Evolutionary conservation across 345 rosid genomes (phyloP).

Genomic region (Raphanus raphanistrum): DNA sequence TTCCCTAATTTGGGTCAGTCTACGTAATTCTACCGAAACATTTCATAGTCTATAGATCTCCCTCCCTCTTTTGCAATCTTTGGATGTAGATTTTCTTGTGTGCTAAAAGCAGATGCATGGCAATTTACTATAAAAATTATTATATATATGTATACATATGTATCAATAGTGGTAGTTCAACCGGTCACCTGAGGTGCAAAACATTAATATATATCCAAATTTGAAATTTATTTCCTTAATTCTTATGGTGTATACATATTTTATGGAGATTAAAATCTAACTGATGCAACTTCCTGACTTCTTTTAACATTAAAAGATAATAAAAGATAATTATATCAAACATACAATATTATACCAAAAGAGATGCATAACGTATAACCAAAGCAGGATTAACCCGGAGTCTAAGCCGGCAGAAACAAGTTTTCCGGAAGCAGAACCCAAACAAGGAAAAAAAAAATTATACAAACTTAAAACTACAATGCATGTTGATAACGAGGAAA

Average conservation of each 20-base stretch:
- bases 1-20: slow-evolving; percentile 15
- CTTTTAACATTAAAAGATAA: no score
- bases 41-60: neutral
- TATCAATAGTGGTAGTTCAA: neutral
- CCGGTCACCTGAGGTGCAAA: neutral
- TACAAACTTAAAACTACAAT: no score
- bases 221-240: neutral
- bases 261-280: neutral
- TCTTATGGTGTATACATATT: neutral
- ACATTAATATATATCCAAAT: neutral
- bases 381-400: no score
- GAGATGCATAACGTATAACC: no score
- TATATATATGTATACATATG: neutral
- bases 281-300: neutral
- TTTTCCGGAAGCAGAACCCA: no score
- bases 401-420: no score
- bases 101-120: neutral
- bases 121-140: neutral
- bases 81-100: neutral
- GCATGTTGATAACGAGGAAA: no score
- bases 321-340: no score
- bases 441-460: no score
- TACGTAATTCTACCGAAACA: slow-evolving; percentile 23
- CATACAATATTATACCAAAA: no score
- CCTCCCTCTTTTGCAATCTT: slow-evolving; percentile 7